These are phyloP conservation scores for Phoenix dactylifera DNA, from an alignment of 176 grass and related monocot genomes.

Conservation along the genomic window DNA sequence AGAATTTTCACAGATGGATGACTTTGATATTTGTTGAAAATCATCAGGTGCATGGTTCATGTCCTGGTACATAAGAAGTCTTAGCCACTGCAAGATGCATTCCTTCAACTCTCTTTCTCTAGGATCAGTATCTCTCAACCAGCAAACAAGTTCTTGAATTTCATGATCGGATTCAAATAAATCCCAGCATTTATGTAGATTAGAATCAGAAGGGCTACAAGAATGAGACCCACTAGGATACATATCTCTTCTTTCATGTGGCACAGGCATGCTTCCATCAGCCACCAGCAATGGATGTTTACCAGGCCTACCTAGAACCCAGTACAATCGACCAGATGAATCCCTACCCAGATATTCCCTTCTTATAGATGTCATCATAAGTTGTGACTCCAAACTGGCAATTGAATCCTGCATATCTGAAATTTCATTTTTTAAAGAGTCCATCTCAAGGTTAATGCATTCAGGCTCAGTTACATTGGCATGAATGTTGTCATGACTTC, in stretches of 20 bases:
- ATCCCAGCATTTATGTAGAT: constrained; percentile 43
- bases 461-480: constrained; percentile 21
- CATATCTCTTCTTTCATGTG: constrained; percentile 27
- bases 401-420: constrained; percentile 71
- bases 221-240: constrained; percentile 20
- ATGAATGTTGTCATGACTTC: constrained; percentile 28
- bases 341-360: constrained; percentile 90
- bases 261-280: constrained; percentile 53
- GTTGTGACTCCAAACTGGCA: constrained; percentile 51
- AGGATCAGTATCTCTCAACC: constrained; percentile 65
- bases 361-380: constrained; percentile 66
- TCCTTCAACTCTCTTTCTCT: constrained; percentile 87
- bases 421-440: constrained; percentile 53
- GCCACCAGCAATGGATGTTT: constrained; percentile 63
- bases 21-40: constrained; percentile 17
- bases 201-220: constrained; percentile 41
- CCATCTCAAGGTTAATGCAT: constrained; percentile 49
- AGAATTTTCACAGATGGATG: constrained; percentile 23
- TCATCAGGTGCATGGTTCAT: constrained; percentile 23
- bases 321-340: constrained; percentile 76
- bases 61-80: constrained; percentile 32
- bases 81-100: constrained; percentile 74
- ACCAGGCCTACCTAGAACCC: constrained; percentile 65
- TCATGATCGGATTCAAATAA: constrained; percentile 80
- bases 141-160: constrained; percentile 58